Base-by-base conservation (phyloP, 495 filamentous ascomycete species). In the Penicillium taxi region DNA sequence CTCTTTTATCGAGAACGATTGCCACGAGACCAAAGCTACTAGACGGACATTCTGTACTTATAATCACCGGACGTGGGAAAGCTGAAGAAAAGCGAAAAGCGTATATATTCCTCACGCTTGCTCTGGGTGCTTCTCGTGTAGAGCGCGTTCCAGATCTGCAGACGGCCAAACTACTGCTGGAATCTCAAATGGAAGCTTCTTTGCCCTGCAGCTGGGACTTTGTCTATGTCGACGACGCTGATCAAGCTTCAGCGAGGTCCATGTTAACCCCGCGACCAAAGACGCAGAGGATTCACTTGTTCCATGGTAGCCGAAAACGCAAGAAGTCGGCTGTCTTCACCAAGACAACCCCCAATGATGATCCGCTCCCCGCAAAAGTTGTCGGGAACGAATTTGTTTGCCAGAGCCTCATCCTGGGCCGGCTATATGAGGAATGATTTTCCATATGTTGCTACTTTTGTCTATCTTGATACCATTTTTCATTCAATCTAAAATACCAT, bases 381-480 rank as follows among this genome's bases (percentile, higher is more conserved):
- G 72, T 94, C 28, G 81, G 80, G 21, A 85, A 94, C 62, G 89
- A 96, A 53, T 77, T 86, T 53, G 75, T 96, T 20, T 80, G 94
- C 39, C 93, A 98, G 66, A 96, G 88, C 56, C 62, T 96, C 42
- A 96, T 98, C 44, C 50, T 95, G 35, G 91, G 89, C 4, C 75
- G 74, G 37, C 48, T 95, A 44, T 70, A 84, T 46, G 82, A 86
- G 35, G 74, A 78, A 26, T 72, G 58, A 54, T 56, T 45, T 40
- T 40, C 9, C 23, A 13, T 47, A 14, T 12, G 18, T 38, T 21
- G 16, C 27, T 33, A 18, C 6, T n/a, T 37, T 32, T 24, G 29
- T 36, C 2, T 29, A 26, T 9, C 29, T 46, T 46, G 41, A 55
- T 56, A 56, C 49, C 50, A 56, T 39, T 52, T 30, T 49, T n/a